Conservation (phyloP, 257 asterid species). For the Plantago major region DNA sequence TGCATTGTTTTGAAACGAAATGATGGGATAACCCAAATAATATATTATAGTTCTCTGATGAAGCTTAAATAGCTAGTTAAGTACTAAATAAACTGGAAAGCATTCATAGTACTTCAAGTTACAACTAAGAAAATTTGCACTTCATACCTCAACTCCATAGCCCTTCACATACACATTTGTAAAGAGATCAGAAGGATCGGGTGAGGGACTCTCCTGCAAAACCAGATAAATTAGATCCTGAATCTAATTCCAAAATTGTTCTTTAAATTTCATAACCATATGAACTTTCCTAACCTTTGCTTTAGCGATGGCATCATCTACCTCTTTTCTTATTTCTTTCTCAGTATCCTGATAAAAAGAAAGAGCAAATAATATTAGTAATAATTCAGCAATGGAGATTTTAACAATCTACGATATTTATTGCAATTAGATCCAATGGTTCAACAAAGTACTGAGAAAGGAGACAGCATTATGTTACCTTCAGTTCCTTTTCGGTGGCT, state of each 20-base stretch:
- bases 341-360: constrained; percentile 63
- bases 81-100: constrained; percentile 4
- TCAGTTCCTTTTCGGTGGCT: constrained; percentile 81
- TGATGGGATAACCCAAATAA: too few species aligned
- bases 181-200: constrained; percentile 93
- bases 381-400: constrained; percentile 5
- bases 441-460: neutral
- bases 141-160: constrained; percentile 67
- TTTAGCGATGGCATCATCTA: constrained; percentile 91
- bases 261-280: too few species aligned
- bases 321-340: constrained; percentile 76
- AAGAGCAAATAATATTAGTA: neutral
- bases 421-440: constrained; percentile 6
- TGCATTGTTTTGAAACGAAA: too few species aligned
- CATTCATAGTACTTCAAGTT: neutral
- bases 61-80: neutral
- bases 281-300: constrained; percentile 67
- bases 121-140: neutral
- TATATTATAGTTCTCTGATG: too few species aligned
- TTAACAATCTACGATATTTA: neutral
- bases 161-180: constrained; percentile 81
- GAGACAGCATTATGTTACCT: constrained; percentile 41
- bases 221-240: constrained; percentile 10
- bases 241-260: neutral
- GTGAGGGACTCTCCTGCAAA: constrained; percentile 87